A percentile compares a stretch with the other conserved stretches of the same genome.
These are phyloP conservation scores for Aspergillus melleus DNA, from an alignment of 2,329 filamentous ascomycete genomes.

Conservation along the genomic window DNA sequence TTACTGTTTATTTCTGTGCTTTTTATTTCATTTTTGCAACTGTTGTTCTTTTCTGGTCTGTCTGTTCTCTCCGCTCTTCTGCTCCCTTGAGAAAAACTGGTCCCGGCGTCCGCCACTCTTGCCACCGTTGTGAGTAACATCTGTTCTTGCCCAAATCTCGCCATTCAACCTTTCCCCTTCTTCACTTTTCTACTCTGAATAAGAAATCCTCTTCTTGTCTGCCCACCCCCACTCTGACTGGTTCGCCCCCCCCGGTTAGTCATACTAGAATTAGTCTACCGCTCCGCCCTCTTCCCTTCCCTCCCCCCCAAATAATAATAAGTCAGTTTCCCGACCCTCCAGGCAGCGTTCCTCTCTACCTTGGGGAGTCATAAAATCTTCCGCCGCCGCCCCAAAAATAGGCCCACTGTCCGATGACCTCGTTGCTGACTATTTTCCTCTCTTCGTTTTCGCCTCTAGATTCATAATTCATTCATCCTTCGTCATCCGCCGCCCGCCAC, in stretches of 20 bases:
- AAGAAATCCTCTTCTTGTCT: background rate
- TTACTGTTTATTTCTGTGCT: background rate
- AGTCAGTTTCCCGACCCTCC: conserved; percentile 15
- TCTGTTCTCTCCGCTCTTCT: background rate
- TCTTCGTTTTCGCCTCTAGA: conserved; percentile 16
- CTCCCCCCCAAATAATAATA: conserved; percentile 1
- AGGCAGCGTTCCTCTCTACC: conserved; percentile 11
- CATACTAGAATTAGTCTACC: conserved; percentile 9
- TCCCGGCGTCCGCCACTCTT: conserved; percentile 25
- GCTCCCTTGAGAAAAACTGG: conserved; percentile 12
- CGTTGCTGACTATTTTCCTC: conserved; percentile 8
- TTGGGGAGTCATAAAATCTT: conserved; percentile 1
- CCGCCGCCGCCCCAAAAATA: background rate
- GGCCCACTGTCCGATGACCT: background rate
- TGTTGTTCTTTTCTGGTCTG: background rate
- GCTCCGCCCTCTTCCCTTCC: conserved; percentile 11
- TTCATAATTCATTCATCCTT: conserved; percentile 15
- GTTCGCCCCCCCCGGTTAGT: conserved; percentile 8
- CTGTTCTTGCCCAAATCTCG: background rate
- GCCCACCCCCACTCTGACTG: conserved; percentile 10
- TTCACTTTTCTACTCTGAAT: too few species aligned
- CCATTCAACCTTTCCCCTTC: background rate
- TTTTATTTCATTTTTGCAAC: background rate
- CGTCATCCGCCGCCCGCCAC: background rate
- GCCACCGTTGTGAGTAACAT: conserved; percentile 21